These are phyloP conservation scores for Acanthamoeba lenticulata DNA, from an alignment of 208 protist genomes.

Conservation along the genomic window DNA sequence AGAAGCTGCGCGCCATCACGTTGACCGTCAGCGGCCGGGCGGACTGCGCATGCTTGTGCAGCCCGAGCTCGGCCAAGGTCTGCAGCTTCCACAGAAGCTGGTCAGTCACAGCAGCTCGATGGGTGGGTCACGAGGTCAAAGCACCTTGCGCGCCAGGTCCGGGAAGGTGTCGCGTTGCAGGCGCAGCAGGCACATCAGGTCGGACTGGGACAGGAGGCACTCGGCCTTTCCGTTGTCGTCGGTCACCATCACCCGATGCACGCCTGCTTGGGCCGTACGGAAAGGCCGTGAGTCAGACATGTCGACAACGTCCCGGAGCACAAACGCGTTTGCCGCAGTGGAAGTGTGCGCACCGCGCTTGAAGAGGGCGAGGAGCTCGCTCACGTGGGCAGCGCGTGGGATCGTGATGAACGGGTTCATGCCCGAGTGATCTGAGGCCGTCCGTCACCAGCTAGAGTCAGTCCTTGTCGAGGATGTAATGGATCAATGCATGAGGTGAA, in stretches of 20 bases:
- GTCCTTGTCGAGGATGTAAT: no score
- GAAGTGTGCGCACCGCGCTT: background rate
- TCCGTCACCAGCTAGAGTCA: no score
- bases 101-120: background rate
- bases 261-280: no score
- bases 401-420: background rate
- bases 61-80: conserved; percentile 9
- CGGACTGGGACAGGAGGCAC: background rate
- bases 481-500: no score
- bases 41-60: background rate
- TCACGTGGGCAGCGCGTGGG: background rate
- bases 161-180: background rate
- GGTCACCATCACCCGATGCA: background rate
- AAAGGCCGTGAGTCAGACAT: background rate
- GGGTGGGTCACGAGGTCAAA: background rate
- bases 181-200: background rate
- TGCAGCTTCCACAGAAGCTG: background rate
- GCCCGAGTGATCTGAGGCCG: conserved; percentile 36
- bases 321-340: no score
- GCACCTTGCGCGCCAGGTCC: background rate
- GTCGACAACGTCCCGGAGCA: background rate
- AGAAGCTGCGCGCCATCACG: background rate
- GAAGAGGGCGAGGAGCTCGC: background rate
- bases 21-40: background rate
- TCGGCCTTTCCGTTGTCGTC: background rate